These are phyloP conservation scores for Solanum stenotomum DNA, from an alignment of 257 asterid genomes.

Conservation along the genomic window DNA sequence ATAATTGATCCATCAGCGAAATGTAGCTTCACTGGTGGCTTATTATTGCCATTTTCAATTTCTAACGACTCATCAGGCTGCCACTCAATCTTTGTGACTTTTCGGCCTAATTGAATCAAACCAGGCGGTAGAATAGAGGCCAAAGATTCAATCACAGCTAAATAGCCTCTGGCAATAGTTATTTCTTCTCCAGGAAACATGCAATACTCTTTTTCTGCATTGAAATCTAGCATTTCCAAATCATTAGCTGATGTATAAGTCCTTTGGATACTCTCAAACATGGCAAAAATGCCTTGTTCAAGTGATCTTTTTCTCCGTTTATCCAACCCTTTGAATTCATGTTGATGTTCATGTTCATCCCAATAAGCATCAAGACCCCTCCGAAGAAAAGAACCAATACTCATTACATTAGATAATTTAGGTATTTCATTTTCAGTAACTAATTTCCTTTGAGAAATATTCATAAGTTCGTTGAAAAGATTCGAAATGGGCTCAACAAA, in stretches of 20 bases:
- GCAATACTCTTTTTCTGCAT: conserved; percentile 64
- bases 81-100: conserved; percentile 59
- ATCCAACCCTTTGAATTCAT: conserved; percentile 1
- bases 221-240: conserved; percentile 46
- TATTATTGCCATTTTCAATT: conserved; percentile 8
- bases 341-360: neutral
- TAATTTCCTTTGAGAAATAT: conserved; percentile 47
- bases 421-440: conserved; percentile 40
- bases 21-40: conserved; percentile 52
- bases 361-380: conserved; percentile 51
- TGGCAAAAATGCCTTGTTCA: conserved; percentile 51
- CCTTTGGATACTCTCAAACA: conserved; percentile 73
- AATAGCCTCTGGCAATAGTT: conserved; percentile 67
- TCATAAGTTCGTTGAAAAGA: conserved; percentile 58
- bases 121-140: conserved; percentile 63
- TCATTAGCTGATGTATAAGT: conserved; percentile 70
- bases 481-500: conserved; percentile 53
- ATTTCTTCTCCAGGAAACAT: conserved; percentile 82
- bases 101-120: conserved; percentile 44
- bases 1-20: conserved; percentile 52
- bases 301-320: conserved; percentile 39
- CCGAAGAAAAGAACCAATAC: conserved; percentile 55
- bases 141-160: conserved; percentile 40
- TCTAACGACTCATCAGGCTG: conserved; percentile 2
- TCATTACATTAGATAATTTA: conserved; percentile 9